phyloP scores from a whole-genome alignment of 208 protist genomes.

The Leishmania arabica region DNA sequence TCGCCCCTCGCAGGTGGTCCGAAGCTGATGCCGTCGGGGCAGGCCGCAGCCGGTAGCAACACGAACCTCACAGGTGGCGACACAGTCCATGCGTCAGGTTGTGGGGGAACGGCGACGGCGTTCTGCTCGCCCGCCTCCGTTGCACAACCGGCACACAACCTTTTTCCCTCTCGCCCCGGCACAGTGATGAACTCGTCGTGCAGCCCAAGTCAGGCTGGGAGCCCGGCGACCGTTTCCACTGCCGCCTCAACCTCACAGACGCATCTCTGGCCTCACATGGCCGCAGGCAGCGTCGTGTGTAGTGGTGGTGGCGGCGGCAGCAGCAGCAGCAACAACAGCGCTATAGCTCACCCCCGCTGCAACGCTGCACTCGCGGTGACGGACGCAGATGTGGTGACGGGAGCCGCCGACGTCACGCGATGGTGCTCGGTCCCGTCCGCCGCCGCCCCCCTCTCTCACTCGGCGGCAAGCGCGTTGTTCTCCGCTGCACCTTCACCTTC shows the following conservation, averaged over 20 bases:
- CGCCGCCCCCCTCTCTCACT: background rate
- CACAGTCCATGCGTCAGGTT: background rate
- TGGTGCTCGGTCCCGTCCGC: background rate
- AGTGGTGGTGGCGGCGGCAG: too few species aligned
- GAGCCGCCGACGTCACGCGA: background rate
- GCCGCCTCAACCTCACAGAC: background rate
- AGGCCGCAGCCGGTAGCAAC: background rate
- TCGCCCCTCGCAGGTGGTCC: constrained; percentile 20
- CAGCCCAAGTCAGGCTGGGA: constrained; percentile 8
- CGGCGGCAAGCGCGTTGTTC: background rate
- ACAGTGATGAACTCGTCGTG: background rate
- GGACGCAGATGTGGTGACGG: background rate
- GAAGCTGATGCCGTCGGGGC: constrained; percentile 14
- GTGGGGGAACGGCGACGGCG: constrained; percentile 1
- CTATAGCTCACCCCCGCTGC: background rate
- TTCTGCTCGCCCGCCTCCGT: constrained; percentile 6
- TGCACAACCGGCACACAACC: background rate
- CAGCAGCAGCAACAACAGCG: background rate
- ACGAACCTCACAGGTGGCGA: background rate
- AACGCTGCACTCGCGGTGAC: background rate
- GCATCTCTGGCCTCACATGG: background rate
- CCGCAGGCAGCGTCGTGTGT: background rate
- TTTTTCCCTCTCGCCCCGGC: constrained; percentile 7
- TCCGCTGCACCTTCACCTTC: background rate
- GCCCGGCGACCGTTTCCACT: background rate